phyloP scores from a whole-genome alignment of 2,329 filamentous ascomycete species.

The Aspergillus sp. region DNA sequence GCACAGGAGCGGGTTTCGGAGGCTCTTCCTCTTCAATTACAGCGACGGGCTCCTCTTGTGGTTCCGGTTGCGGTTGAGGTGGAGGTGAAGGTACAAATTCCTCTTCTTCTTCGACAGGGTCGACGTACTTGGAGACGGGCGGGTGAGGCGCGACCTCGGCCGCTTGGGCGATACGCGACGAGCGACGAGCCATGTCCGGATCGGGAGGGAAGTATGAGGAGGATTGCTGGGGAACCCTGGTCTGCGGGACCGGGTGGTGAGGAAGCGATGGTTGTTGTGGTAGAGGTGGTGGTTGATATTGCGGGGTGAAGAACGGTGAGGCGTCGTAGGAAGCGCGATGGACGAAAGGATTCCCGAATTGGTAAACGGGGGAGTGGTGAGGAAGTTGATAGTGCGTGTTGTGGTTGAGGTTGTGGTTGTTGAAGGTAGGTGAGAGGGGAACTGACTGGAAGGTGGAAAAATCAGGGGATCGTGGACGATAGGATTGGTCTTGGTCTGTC shows the following conservation, averaged over 20 bases:
- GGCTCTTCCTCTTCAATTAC: conserved; percentile 5
- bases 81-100: too few species aligned
- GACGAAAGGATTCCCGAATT: conserved; percentile 35
- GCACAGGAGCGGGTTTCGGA: conserved; percentile 42
- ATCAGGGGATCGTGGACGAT: conserved; percentile 52
- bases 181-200: conserved; percentile 47
- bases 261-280: too few species aligned
- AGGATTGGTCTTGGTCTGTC: conserved; percentile 48
- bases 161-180: conserved; percentile 38
- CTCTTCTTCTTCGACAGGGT: conserved; percentile 26
- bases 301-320: conserved; percentile 48
- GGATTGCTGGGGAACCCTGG: conserved; percentile 34
- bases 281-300: conserved; percentile 30
- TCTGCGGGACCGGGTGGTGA: conserved; percentile 19
- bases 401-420: neutral
- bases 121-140: conserved; percentile 27
- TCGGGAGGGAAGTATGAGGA: conserved; percentile 33
- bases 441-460: conserved; percentile 51
- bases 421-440: conserved; percentile 37
- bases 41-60: conserved; percentile 7
- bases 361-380: conserved; percentile 32
- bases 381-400: conserved; percentile 13
- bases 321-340: conserved; percentile 50
- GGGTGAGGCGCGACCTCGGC: conserved; percentile 30
- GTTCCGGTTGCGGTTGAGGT: neutral